Evolutionary conservation across 495 filamentous ascomycete genomes (phyloP).

Genomic region (Evernia prunastri): DNA sequence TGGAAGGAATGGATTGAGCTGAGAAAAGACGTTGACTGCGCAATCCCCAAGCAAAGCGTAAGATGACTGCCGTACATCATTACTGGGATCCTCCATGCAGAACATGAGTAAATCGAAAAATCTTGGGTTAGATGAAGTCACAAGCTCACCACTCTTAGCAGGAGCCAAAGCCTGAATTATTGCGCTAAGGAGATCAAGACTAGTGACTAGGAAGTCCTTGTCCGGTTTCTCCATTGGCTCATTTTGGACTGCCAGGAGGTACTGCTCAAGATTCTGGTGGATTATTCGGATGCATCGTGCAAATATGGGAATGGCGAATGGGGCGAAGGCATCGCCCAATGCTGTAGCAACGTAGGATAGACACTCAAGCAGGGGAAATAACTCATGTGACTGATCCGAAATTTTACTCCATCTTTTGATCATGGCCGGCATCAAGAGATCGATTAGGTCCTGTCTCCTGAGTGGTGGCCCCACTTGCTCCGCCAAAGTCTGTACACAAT

Average conservation of each 20-base stretch:
- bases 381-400: constrained; percentile 80
- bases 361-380: constrained; percentile 92
- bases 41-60: constrained; percentile 96
- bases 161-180: constrained; percentile 88
- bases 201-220: constrained; percentile 96
- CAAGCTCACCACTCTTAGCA: constrained; percentile 64
- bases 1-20: constrained; percentile 67
- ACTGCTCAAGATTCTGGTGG: constrained; percentile 77
- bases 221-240: constrained; percentile 71
- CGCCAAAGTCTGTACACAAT: constrained; percentile 95
- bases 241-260: constrained; percentile 57
- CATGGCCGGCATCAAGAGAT: constrained; percentile 89
- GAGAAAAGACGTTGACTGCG: constrained; percentile 86
- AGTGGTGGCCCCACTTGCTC: constrained; percentile 81
- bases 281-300: constrained; percentile 82
- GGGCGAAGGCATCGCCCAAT: constrained; percentile 72
- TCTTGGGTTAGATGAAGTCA: constrained; percentile 63
- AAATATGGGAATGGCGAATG: constrained; percentile 79
- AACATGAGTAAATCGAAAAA: constrained; percentile 87
- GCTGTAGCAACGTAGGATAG: constrained; percentile 90
- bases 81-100: constrained; percentile 88
- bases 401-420: constrained; percentile 86
- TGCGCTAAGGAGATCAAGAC: constrained; percentile 86
- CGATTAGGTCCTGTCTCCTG: constrained; percentile 67
- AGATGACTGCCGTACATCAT: constrained; percentile 92